phyloP scores from a whole-genome alignment of 1,139 yeast species.

The Hemisphaericaspora xylofermentans region DNA sequence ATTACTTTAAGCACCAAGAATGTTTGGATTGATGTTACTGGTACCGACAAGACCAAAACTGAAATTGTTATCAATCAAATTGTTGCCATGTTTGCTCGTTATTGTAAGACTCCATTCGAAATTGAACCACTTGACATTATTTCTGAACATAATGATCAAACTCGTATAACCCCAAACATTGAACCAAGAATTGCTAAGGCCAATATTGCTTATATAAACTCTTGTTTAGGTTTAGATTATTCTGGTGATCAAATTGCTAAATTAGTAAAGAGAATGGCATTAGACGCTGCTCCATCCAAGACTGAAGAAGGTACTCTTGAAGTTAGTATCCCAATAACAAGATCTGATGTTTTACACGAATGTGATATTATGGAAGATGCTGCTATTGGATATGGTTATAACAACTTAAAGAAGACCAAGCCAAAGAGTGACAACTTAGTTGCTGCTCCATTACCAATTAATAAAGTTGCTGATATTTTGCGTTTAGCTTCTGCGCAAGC shows the following conservation, averaged over 20 bases:
- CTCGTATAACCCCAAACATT: slow-evolving; percentile 76
- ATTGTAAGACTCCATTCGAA: slow-evolving; percentile 73
- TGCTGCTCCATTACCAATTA: slow-evolving; percentile 86
- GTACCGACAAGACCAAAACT: slow-evolving; percentile 90
- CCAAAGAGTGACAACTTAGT: slow-evolving; percentile 78
- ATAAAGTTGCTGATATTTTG: slow-evolving; percentile 86
- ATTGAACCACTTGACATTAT: slow-evolving; percentile 87
- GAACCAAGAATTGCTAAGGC: slow-evolving; percentile 68
- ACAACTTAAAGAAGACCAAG: slow-evolving; percentile 79
- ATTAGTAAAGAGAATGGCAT: slow-evolving; percentile 78
- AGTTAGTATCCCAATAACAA: slow-evolving; percentile 84
- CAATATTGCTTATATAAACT: slow-evolving; percentile 83
- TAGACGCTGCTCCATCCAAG: slow-evolving; percentile 57
- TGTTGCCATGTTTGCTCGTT: slow-evolving; percentile 93
- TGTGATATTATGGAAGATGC: slow-evolving; percentile 99
- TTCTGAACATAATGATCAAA: slow-evolving; percentile 77
- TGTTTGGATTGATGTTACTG: slow-evolving; percentile 91
- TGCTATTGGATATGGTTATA: slow-evolving; percentile 94
- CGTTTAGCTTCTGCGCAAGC: slow-evolving; percentile 92
- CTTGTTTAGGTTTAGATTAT: slow-evolving; percentile 81
- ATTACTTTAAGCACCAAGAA: slow-evolving; percentile 81
- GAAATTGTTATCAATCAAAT: slow-evolving; percentile 88
- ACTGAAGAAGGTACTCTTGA: slow-evolving; percentile 54
- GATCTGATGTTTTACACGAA: slow-evolving; percentile 94
- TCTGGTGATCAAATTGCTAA: slow-evolving; percentile 65